Evolutionary conservation across 2,329 filamentous ascomycete genomes (phyloP).

Genomic region (Cercospora canescens): DNA sequence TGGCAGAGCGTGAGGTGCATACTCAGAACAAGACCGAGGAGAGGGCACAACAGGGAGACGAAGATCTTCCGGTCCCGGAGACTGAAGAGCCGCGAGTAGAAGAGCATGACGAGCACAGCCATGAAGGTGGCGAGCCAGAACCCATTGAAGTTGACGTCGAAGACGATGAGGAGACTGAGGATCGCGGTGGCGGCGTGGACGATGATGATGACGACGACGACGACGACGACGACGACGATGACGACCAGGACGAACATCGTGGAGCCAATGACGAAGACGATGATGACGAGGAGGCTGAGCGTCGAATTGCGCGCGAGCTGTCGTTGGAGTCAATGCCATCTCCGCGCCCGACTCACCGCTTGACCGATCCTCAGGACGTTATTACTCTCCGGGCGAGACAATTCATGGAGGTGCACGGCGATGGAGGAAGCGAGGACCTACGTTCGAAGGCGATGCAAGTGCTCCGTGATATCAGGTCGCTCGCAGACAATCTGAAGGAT

Average conservation of each 20-base stretch:
- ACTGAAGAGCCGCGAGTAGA: conserved; percentile 36
- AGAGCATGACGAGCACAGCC: conserved; percentile 56
- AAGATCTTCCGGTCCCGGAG: conserved; percentile 40
- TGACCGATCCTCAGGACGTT: conserved; percentile 63
- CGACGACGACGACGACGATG: conserved; percentile 25
- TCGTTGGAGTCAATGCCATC: conserved; percentile 51
- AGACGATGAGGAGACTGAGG: conserved; percentile 16
- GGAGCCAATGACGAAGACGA: conserved; percentile 36
- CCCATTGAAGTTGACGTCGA: conserved; percentile 30
- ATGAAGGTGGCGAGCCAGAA: conserved; percentile 40
- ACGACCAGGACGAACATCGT: conserved; percentile 29
- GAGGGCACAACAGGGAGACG: conserved; percentile 17
- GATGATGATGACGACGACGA: conserved; percentile 26
- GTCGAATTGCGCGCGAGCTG: conserved; percentile 57
- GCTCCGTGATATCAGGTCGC: conserved; percentile 66
- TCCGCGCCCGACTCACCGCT: conserved; percentile 33
- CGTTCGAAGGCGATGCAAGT: conserved; percentile 78
- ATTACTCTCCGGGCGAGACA: conserved; percentile 77
- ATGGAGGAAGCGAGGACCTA: conserved; percentile 70
- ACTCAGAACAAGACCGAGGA: conserved; percentile 14
- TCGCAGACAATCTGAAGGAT: conserved; percentile 70
- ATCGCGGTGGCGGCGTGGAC: conserved; percentile 35
- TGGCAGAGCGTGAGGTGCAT: conserved; percentile 56
- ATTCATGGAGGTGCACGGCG: conserved; percentile 82
- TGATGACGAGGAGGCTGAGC: conserved; percentile 46